Conservation (phyloP, 163 green algal species). For the Chlorella variabilis region DNA sequence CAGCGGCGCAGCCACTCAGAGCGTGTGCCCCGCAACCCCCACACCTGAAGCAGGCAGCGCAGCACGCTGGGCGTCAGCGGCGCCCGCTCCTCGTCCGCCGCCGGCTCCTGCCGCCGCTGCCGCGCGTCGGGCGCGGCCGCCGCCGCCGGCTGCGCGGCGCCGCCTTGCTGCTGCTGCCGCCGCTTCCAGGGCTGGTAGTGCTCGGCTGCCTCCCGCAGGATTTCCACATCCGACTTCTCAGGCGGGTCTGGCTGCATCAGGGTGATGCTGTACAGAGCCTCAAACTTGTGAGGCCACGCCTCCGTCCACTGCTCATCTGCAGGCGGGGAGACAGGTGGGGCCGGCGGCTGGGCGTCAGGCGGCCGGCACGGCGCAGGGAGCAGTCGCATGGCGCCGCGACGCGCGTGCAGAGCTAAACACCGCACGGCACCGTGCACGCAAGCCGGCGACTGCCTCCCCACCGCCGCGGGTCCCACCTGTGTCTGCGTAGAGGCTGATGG, state of each 20-base stretch:
- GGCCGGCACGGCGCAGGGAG: no score
- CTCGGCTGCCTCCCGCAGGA: not conserved
- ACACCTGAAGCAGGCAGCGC: constrained; percentile 45
- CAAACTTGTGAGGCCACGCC: constrained; percentile 53
- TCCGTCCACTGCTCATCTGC: constrained; percentile 18
- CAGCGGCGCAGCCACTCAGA: no score
- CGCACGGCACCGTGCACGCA: not conserved
- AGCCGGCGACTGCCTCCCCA: not conserved
- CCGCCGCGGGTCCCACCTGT: not conserved
- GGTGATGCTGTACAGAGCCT: constrained; percentile 49
- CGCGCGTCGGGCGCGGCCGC: not conserved
- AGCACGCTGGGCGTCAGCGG: constrained; percentile 29
- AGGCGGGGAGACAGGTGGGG: not conserved
- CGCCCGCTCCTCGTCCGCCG: not conserved
- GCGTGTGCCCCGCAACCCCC: no score
- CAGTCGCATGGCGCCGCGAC: no score
- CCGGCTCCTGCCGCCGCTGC: not conserved
- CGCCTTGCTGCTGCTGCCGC: not conserved
- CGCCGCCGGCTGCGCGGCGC: not conserved
- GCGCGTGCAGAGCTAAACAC: no score
- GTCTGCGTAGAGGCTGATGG: constrained; percentile 28
- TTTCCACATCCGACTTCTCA: not conserved
- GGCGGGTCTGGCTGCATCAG: constrained; percentile 23
- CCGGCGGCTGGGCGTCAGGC: not conserved
- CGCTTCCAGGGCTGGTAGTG: constrained; percentile 1